Conservation (phyloP, 2,329 filamentous ascomycete genomes). For the Cladobotryum mycophilum region DNA sequence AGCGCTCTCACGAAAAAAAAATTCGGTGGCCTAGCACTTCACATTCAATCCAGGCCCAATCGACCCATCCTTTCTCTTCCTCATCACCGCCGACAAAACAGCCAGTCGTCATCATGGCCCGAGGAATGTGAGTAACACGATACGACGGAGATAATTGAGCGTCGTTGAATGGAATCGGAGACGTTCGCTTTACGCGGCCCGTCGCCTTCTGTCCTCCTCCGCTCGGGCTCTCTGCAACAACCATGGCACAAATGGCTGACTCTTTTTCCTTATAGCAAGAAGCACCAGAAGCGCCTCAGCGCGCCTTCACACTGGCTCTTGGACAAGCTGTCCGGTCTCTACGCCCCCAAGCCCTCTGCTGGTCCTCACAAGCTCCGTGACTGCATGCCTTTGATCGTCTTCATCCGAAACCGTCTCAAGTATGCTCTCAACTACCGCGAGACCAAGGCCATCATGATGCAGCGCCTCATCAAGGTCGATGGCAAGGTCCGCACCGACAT, state of each 20-base stretch:
- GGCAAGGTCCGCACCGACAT: slow-evolving; percentile 98
- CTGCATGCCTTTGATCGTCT: slow-evolving; percentile 97
- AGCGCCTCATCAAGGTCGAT: slow-evolving; percentile 99
- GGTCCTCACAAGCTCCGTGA: slow-evolving; percentile 99
- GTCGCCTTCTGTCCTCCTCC: neutral
- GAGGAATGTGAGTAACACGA: slow-evolving; percentile 50
- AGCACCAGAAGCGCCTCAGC: slow-evolving; percentile 99
- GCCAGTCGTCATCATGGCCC: slow-evolving; percentile 52
- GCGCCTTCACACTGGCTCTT: slow-evolving; percentile 99
- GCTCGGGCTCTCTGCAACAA: neutral
- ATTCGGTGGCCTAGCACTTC: slow-evolving; percentile 26
- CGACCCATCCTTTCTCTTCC: slow-evolving; percentile 24
- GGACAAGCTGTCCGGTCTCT: slow-evolving; percentile 96
- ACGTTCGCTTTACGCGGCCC: no score
- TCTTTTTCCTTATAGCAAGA: slow-evolving; percentile 61
- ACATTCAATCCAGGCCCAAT: slow-evolving; percentile 19
- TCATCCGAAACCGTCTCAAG: slow-evolving; percentile 95
- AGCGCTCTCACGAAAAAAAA: slow-evolving; percentile 23
- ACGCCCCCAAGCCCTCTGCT: slow-evolving; percentile 61
- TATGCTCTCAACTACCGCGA: slow-evolving; percentile 99
- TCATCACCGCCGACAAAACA: slow-evolving; percentile 33
- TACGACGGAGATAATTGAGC: neutral
- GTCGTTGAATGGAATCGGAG: neutral
- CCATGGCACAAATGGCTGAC: slow-evolving; percentile 22
- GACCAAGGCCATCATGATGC: slow-evolving; percentile 96